Conservation (phyloP, 2,329 filamentous ascomycete genomes). For the Neofusicoccum sp. region DNA sequence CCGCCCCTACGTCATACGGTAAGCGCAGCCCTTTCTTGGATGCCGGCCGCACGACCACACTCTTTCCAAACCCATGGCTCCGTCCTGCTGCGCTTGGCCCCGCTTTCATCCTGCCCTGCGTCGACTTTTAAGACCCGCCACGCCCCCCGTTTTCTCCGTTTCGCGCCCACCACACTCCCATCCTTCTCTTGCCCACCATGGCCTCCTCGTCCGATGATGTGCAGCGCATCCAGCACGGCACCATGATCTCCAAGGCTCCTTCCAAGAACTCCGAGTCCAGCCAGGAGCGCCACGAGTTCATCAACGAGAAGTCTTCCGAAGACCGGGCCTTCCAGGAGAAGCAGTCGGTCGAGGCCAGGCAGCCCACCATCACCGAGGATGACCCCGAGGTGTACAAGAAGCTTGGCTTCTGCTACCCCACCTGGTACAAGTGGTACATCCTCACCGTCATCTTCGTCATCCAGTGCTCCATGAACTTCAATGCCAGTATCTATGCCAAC, state of each 20-base stretch:
- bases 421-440: constrained; percentile 52
- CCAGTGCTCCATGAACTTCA: constrained; percentile 56
- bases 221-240: background rate
- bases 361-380: constrained; percentile 7
- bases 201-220: constrained; percentile 4
- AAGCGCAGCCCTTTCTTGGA: background rate
- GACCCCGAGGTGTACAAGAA: constrained; percentile 36
- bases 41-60: background rate
- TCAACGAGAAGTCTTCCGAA: background rate
- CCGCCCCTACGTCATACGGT: background rate
- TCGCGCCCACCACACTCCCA: background rate
- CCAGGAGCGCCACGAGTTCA: constrained; percentile 2
- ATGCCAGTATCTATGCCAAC: constrained; percentile 53
- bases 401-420: constrained; percentile 47
- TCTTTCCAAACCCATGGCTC: background rate
- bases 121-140: background rate
- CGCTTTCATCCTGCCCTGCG: background rate
- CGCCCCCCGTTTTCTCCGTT: background rate
- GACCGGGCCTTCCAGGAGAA: constrained; percentile 1
- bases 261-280: constrained; percentile 1
- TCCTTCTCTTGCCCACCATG: background rate
- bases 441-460: constrained; percentile 53
- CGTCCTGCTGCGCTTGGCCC: background rate
- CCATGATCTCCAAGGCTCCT: background rate
- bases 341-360: background rate